phyloP scores from a whole-genome alignment of 768 basidiomycete genomes.

The Mycena sanguinolenta region DNA sequence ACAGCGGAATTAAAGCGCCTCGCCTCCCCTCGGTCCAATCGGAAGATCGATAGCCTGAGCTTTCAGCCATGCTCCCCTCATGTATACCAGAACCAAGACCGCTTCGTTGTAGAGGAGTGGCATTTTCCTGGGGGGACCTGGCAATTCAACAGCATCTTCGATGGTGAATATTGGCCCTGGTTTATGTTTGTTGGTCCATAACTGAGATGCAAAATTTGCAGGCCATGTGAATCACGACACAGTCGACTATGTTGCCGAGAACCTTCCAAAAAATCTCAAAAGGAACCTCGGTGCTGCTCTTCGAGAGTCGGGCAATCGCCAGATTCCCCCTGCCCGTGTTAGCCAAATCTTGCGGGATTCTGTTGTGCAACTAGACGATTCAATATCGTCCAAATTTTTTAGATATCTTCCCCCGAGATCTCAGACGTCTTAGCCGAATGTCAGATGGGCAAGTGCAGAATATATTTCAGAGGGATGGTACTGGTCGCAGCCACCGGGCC shows the following conservation, averaged over 20 bases:
- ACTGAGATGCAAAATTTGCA: slow-evolving; percentile 40
- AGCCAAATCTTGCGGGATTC: slow-evolving; percentile 55
- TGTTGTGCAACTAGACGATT: slow-evolving; percentile 56
- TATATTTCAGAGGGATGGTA: slow-evolving; percentile 25
- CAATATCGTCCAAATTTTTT: slow-evolving; percentile 59
- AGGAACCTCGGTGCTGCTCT: slow-evolving; percentile 46
- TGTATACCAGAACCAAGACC: slow-evolving; percentile 49
- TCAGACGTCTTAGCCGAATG: slow-evolving; percentile 27
- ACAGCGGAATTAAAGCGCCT: slow-evolving; percentile 54
- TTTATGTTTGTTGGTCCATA: slow-evolving; percentile 35
- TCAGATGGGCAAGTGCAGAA: slow-evolving; percentile 26
- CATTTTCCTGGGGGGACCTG: slow-evolving; percentile 47
- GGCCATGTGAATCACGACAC: slow-evolving; percentile 65
- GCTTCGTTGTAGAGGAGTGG: slow-evolving; percentile 50
- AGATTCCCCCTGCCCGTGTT: slow-evolving; percentile 49
- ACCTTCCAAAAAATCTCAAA: slow-evolving; percentile 57
- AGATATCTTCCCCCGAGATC: slow-evolving; percentile 56
- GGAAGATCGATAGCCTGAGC: slow-evolving; percentile 43
- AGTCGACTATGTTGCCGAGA: slow-evolving; percentile 57
- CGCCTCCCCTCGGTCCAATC: slow-evolving; percentile 52
- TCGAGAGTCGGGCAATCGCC: slow-evolving; percentile 40
- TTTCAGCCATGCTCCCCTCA: slow-evolving; percentile 52
- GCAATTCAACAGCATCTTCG: slow-evolving; percentile 52
- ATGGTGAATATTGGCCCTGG: slow-evolving; percentile 42
- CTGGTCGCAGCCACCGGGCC: slow-evolving; percentile 21